Conservation (phyloP, 2,329 filamentous ascomycete species). For the Sporothrix pallida region DNA sequence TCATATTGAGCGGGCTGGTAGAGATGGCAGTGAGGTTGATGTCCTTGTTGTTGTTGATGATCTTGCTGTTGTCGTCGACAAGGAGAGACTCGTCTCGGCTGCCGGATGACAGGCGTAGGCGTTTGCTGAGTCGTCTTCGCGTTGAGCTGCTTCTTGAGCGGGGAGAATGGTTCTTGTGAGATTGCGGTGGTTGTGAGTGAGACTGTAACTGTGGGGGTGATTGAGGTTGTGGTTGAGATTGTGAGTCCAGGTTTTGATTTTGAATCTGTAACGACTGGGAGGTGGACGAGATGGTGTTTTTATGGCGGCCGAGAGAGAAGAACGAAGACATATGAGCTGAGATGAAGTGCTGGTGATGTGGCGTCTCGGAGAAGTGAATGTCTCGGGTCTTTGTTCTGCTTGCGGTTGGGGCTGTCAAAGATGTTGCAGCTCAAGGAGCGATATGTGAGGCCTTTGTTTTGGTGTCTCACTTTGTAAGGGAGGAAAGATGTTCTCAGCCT, state of each 20-base stretch:
- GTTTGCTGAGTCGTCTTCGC: conserved; percentile 26
- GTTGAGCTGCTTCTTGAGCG: neutral
- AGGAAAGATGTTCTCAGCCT: neutral
- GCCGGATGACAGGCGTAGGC: neutral
- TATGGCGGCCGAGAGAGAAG: conserved; percentile 26
- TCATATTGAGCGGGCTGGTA: conserved; percentile 27
- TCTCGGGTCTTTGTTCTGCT: neutral
- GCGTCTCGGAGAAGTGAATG: too few relatives aligned
- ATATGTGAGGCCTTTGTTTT: neutral
- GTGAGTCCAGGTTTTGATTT: neutral
- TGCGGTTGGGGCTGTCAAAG: neutral
- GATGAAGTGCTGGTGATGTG: neutral
- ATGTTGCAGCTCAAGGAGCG: neutral
- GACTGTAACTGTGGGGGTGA: neutral
- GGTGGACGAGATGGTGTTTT: conserved; percentile 19
- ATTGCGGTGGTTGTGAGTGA: neutral
- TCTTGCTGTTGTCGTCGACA: neutral
- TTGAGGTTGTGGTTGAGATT: neutral
- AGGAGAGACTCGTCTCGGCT: neutral
- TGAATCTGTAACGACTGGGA: conserved; percentile 1
- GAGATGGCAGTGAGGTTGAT: conserved; percentile 13
- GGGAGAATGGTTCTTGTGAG: neutral
- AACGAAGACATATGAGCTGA: conserved; percentile 20
- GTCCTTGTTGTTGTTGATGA: conserved; percentile 13
- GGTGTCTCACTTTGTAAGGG: conserved; percentile 8